phyloP scores from a whole-genome alignment of 2,329 filamentous ascomycete genomes.

The Salinomyces thailandicus region DNA sequence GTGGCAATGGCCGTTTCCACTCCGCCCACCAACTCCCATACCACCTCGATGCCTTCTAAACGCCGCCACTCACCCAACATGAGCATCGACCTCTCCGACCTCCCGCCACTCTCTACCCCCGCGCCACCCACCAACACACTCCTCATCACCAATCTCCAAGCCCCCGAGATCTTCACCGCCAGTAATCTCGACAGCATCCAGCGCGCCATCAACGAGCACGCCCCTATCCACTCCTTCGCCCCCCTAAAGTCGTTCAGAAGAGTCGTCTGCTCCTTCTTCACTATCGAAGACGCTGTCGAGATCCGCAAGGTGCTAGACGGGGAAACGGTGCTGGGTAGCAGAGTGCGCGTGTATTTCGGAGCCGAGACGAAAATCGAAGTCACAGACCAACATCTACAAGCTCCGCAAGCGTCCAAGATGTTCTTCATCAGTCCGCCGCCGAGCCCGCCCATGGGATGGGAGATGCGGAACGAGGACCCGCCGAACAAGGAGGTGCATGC shows the following conservation, averaged over 20 bases:
- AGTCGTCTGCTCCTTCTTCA: slow-evolving; percentile 69
- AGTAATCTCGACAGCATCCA: slow-evolving; percentile 65
- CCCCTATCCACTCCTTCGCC: slow-evolving; percentile 64
- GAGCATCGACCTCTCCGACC: slow-evolving; percentile 61
- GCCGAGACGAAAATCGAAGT: slow-evolving; percentile 38
- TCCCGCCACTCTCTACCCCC: slow-evolving; percentile 61
- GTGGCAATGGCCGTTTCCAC: slow-evolving; percentile 15
- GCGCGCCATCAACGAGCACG: slow-evolving; percentile 58
- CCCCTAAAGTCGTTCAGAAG: slow-evolving; percentile 74
- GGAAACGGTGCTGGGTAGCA: slow-evolving; percentile 60
- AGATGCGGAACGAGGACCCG: slow-evolving; percentile 51
- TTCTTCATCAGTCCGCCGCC: slow-evolving; percentile 59
- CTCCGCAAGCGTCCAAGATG: slow-evolving; percentile 49
- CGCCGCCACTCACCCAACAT: slow-evolving; percentile 39
- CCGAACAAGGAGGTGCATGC: slow-evolving; percentile 58
- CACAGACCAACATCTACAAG: slow-evolving; percentile 38
- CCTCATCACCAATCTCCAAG: slow-evolving; percentile 69
- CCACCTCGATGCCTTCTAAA: slow-evolving; percentile 9
- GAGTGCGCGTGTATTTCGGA: slow-evolving; percentile 56
- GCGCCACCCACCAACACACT: slow-evolving; percentile 72
- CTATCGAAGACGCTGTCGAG: slow-evolving; percentile 55
- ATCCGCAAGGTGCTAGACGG: slow-evolving; percentile 66
- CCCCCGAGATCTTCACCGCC: slow-evolving; percentile 61
- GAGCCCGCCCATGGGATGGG: slow-evolving; percentile 54
- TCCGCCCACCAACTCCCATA: slow-evolving; percentile 6